Evolutionary conservation across 169 alveolate species (phyloP), one percentile per base, ranked within the genome.

Genomic region (Plasmodium malariae): DNA sequence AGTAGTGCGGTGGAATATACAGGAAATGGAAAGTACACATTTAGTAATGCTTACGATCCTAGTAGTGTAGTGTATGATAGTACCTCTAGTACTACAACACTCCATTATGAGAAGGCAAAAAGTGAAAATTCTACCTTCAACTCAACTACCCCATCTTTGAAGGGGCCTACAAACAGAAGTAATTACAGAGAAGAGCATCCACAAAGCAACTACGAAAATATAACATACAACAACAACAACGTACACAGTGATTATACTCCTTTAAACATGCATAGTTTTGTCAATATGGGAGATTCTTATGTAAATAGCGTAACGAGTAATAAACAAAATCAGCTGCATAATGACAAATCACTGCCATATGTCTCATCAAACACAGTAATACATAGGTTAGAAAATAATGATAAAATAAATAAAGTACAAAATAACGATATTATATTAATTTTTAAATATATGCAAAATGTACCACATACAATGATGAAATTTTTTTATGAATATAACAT

Each of bases 361-460:
- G 19, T 6, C 40, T 14, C 6, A 7, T 24, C 17, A 59, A 24
- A 30, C 36, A 30, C 11, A 14, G 11, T 19, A n/a, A 57, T 57
- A 57, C 2, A 49, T 9, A 70, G 45, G 40, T 43, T 70, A 49
- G 49, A 21, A 32, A 34, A 30, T 65, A 40, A 65, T 14, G 54
- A 40, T 34, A 65, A 65, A 14, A 30, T 4, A 5, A 32, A 34
- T 34, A 19, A 19, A 19, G 54, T 40, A n/a, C 57, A 65, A 65
- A 57, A 36, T 63, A 71, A 83, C 17, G 91, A 83, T 26, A 37
- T 83, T 37, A 32, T 67, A 28, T 37, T 59, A 51, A 69, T 83
- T 67, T 83, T 83, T 83, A 83, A 83, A 72, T 83, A 83, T 60
- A 83, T 83, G 6, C 72, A 83, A 36, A 83, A 83, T 55, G 67